These are phyloP conservation scores for Gymnopus androsaceus DNA, from an alignment of 1,284 basidiomycete species.

Conservation along the genomic window DNA sequence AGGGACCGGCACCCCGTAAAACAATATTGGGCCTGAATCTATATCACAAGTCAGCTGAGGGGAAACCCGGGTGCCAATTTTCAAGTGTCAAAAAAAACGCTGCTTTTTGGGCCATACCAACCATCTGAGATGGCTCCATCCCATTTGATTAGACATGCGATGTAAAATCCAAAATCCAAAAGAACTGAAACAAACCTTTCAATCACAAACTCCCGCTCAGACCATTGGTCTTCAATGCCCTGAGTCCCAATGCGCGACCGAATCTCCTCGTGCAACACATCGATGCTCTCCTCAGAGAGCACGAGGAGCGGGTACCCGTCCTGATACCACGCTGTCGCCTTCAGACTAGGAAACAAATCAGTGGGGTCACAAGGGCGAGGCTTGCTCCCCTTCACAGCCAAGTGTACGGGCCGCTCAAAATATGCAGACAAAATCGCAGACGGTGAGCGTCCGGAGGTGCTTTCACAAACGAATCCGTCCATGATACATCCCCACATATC, in stretches of 20 bases:
- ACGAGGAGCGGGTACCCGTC: conserved; percentile 73
- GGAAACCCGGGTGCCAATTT: no score
- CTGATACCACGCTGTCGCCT: conserved; percentile 61
- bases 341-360: conserved; percentile 52
- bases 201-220: conserved; percentile 50
- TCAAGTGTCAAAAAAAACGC: no score
- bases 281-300: conserved; percentile 64
- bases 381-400: conserved; percentile 66
- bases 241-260: conserved; percentile 52
- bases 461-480: conserved; percentile 65
- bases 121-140: no score
- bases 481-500: conserved; percentile 51
- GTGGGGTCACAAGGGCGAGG: conserved; percentile 56
- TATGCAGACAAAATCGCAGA: conserved; percentile 60
- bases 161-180: neutral
- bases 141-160: neutral
- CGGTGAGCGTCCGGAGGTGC: conserved; percentile 36
- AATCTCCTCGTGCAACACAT: conserved; percentile 47
- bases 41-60: no score
- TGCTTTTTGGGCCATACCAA: no score
- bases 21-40: conserved; percentile 79
- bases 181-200: conserved; percentile 49
- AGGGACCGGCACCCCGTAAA: conserved; percentile 54
- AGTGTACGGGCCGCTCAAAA: conserved; percentile 58
- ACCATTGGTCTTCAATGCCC: conserved; percentile 62